Evolutionary conservation across 2,329 filamentous ascomycete species (phyloP).

Genomic region (Epichloe typhina): DNA sequence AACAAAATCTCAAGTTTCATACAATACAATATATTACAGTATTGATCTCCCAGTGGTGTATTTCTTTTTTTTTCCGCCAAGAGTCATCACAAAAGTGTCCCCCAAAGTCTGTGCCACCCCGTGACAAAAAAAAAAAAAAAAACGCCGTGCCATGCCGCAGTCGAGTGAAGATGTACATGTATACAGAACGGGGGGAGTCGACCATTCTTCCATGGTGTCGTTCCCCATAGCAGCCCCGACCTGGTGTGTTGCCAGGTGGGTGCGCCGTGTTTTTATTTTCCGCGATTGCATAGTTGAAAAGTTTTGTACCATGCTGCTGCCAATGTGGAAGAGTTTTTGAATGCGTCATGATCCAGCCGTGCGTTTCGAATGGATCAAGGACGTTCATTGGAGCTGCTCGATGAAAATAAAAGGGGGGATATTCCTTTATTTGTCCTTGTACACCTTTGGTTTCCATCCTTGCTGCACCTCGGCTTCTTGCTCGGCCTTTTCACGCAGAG

Average conservation of each 20-base stretch:
- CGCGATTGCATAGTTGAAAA: neutral
- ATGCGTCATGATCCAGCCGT: too few species aligned
- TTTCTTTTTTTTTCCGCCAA: neutral
- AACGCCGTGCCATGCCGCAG: constrained; percentile 41
- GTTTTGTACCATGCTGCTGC: too few species aligned
- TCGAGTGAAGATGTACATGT: constrained; percentile 41
- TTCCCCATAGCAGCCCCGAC: neutral
- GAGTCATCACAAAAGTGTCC: constrained; percentile 4
- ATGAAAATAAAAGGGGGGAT: too few species aligned
- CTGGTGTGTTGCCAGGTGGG: neutral
- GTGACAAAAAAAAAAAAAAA: constrained; percentile 9
- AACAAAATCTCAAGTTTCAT: neutral
- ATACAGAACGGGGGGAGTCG: constrained; percentile 16
- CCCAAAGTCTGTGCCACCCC: constrained; percentile 11
- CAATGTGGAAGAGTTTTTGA: too few species aligned
- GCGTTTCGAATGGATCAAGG: too few species aligned
- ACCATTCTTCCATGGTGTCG: neutral
- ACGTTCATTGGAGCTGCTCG: neutral
- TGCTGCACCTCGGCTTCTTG: constrained; percentile 68
- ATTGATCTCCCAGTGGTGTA: constrained; percentile 15
- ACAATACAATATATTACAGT: constrained; percentile 9
- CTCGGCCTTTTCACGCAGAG: constrained; percentile 55
- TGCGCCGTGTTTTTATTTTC: neutral
- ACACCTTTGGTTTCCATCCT: constrained; percentile 91
- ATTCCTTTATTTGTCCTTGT: constrained; percentile 57